Base-by-base conservation (phyloP, 2,329 filamentous ascomycete genomes). In the Ascochyta viciae-villosae region DNA sequence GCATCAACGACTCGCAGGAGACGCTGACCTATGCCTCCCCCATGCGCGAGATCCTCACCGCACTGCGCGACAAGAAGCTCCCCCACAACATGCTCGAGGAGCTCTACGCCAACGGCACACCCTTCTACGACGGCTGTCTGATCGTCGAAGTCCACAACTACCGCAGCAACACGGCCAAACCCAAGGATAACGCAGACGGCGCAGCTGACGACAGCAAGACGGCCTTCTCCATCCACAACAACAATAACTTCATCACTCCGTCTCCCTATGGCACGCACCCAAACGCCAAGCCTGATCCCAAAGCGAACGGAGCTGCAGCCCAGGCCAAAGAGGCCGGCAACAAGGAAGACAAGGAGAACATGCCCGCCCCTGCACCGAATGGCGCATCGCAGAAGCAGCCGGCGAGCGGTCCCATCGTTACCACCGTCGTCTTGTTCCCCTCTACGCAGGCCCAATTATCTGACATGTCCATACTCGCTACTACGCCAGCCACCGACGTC, bases 131-230 rank as follows among this genome's bases (percentile, higher is more conserved):
- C 75, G 82, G 85, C 29, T 96, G 94, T 71, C 83, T 99, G 54
- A 98, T 99, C 64, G 92, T 99, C 33, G 89, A 96, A 74, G 81
- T 98, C n/a, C 86, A 96, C 68, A 91, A 98, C 73, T 91, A 96
- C 78, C 91, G 90, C 68, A 87, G 89, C 80, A 38, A 82, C 83
- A 42, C 82, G 83, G 59, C 80, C 83, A 64, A 91, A 62, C 73
- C 80, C 9, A 70, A 86, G 85, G 63, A 81, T 81, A 65, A 75
- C 51, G 68, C 72, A 39, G 71, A 59, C 60, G 76, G 54, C 65
- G 81, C 85, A 1, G 80, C 83, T 19, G 84, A 85, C 33, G 87
- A 65, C 29, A 69, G 82, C 62, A 88, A 88, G 50, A 84, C 84
- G 35, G 87, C 89, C 10, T 94, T 91, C 61, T 97, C 93, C 0